These are phyloP conservation scores for Leccinum uliginosum DNA, from an alignment of 768 basidiomycete genomes.

Conservation along the genomic window DNA sequence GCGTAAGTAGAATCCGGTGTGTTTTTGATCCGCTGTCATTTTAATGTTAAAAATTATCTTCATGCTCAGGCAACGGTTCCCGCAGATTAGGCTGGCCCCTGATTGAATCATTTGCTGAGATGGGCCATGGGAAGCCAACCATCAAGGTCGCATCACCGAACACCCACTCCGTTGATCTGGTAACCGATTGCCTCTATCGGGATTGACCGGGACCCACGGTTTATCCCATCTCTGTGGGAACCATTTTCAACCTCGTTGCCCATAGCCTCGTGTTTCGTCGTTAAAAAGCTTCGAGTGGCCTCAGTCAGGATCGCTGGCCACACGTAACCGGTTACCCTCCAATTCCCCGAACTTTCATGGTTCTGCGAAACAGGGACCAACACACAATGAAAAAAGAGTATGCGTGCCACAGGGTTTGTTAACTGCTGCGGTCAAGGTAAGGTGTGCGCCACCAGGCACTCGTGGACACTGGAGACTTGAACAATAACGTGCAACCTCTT, in stretches of 20 bases:
- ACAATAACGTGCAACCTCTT: conserved; percentile 8
- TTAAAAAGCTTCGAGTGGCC: background rate
- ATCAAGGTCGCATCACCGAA: background rate
- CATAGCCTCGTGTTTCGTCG: background rate
- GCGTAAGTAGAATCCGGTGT: background rate
- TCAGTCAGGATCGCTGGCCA: background rate
- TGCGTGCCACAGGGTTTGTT: conserved; percentile 20
- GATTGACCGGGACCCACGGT: background rate
- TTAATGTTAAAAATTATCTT: background rate
- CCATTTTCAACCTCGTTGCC: background rate
- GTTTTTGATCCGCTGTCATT: conserved; percentile 8
- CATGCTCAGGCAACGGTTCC: background rate
- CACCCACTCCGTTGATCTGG: conserved; percentile 15
- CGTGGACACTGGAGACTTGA: conserved; percentile 2
- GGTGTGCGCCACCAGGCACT: conserved; percentile 18
- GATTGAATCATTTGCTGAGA: background rate
- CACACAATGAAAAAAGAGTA: background rate
- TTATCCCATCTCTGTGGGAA: conserved; percentile 26
- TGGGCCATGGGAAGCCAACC: background rate
- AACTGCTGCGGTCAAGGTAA: conserved; percentile 2
- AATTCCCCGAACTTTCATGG: background rate
- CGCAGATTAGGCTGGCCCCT: conserved; percentile 9
- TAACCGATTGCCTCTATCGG: background rate
- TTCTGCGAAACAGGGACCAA: conserved; percentile 11
- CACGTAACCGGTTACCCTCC: background rate